Percentiles rank a stretch among this genome's conserved stretches.
phyloP scores from a whole-genome alignment of 306 rosid genomes.

The Clitoria ternatea region DNA sequence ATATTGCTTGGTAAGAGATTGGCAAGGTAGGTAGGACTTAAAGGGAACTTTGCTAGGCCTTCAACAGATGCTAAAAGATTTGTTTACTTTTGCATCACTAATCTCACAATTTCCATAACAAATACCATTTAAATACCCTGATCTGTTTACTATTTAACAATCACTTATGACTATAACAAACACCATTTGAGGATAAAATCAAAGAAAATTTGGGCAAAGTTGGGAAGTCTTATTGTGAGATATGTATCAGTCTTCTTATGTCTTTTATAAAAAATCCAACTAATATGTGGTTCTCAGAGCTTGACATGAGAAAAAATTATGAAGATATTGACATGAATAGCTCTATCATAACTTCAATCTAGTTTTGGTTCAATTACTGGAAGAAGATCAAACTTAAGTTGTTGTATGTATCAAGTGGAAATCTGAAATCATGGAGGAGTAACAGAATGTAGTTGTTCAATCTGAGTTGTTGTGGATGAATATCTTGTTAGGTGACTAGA shows the following conservation, averaged over 20 bases:
- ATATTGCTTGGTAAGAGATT: conserved; percentile 27
- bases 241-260: conserved; percentile 14
- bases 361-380: too few species aligned
- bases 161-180: conserved; percentile 18
- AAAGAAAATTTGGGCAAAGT: neutral
- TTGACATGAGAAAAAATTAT: conserved; percentile 18
- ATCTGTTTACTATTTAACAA: too few species aligned
- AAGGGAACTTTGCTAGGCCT: conserved; percentile 40
- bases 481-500: too few species aligned
- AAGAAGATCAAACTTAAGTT: too few species aligned
- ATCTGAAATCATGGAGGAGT: too few species aligned
- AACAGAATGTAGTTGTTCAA: too few species aligned
- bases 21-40: conserved; percentile 38
- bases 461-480: too few species aligned
- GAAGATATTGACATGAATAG: neutral
- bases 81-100: conserved; percentile 48
- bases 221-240: neutral
- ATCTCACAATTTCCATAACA: too few species aligned
- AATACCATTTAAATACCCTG: too few species aligned
- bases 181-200: conserved; percentile 8
- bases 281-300: neutral
- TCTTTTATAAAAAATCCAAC: conserved; percentile 10
- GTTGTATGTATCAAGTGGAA: too few species aligned
- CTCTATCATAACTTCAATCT: conserved; percentile 11
- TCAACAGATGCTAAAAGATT: conserved; percentile 41